A percentile compares a stretch with the other conserved stretches of the same genome.
These are phyloP conservation scores for Myriosclerotinia scirpicola DNA, from an alignment of 2,329 filamentous ascomycete species.

Conservation along the genomic window DNA sequence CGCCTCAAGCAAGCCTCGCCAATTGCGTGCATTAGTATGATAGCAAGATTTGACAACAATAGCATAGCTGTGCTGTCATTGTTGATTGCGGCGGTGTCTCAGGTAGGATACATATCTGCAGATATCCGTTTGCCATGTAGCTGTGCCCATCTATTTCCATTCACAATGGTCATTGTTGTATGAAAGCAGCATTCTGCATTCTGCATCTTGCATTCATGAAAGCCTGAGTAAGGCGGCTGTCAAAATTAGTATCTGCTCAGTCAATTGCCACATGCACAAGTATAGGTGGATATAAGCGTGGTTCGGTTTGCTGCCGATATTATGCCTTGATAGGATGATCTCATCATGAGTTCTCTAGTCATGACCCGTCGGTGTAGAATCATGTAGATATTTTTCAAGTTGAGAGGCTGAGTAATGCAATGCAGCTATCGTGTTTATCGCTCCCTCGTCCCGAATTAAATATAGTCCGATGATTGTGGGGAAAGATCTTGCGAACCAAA, in stretches of 20 bases:
- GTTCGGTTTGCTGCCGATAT: conserved; percentile 33
- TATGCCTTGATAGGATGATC: conserved; percentile 35
- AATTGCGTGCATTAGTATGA: conserved; percentile 38
- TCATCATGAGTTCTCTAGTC: conserved; percentile 17
- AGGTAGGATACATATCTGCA: conserved; percentile 27
- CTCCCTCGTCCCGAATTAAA: conserved; percentile 21
- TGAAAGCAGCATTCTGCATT: conserved; percentile 22
- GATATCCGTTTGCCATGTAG: conserved; percentile 28
- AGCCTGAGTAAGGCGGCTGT: conserved; percentile 11
- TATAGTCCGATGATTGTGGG: conserved; percentile 21
- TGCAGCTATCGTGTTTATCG: conserved; percentile 21
- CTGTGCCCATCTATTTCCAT: conserved; percentile 31
- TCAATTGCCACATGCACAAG: conserved; percentile 11
- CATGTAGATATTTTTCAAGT: not conserved
- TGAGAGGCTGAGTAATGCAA: conserved; percentile 9
- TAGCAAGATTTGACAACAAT: conserved; percentile 23
- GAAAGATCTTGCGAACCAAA: conserved; percentile 24
- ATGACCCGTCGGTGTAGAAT: conserved; percentile 15
- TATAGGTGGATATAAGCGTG: conserved; percentile 16
- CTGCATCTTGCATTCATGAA: not conserved
- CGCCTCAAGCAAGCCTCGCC: conserved; percentile 25
- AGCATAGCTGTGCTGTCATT: conserved; percentile 30
- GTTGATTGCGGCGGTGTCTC: conserved; percentile 30
- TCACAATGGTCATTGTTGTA: conserved; percentile 29
- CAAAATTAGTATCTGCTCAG: conserved; percentile 9